Base-by-base conservation (phyloP, 2,329 filamentous ascomycete genomes). In the Nakataea oryzae region DNA sequence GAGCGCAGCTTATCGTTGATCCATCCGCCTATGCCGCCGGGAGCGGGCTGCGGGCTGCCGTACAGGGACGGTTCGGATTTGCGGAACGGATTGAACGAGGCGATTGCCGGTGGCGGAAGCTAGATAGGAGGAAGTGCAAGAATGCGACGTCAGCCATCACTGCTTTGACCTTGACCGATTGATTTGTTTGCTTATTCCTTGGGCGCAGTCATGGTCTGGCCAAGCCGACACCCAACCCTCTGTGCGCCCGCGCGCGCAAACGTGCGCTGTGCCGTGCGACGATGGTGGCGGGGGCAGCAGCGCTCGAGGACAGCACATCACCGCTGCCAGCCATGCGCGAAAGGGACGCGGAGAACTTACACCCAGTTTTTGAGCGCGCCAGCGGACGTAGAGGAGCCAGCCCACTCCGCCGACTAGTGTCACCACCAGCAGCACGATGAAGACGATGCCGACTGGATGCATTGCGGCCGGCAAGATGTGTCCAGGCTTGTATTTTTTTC, bases 351-450 rank as follows among this genome's bases (percentile, higher is more conserved):
- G n/a, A 47, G 26, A 26, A 78, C 82, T 67, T 78, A 85, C 83
- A 28, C 91, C 91, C 62, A 92, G 81, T 70, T 85, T 84, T 65
- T 86, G 82, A 60, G 90, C 90, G 69, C 87, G 87, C 68, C 88
- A 79, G 70, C 90, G 88, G 32, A 86, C 86, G 70, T 87, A 92
- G 69, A 86, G 74, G 64, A 91, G 76, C 86, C 88, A 93, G 70
- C 81, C 86, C 62, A 81, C 74, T 63, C 77, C 85, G 29, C 75
- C 83, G 62, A 78, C 73, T 62, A 87, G 64, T 61, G 85, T 70
- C 69, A 90, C 72, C 67, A 91, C 76, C 67, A 91, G 69, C 70
- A 93, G 73, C 70, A 91, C 81, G 71, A 96, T 86, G 73, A 92
- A 82, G 76, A 93, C 85, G 65, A 87, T 82, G 70, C 87, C 86